These are phyloP conservation scores for Sporobolomyces phaffii DNA, from an alignment of 768 basidiomycete genomes.

Conservation along the genomic window DNA sequence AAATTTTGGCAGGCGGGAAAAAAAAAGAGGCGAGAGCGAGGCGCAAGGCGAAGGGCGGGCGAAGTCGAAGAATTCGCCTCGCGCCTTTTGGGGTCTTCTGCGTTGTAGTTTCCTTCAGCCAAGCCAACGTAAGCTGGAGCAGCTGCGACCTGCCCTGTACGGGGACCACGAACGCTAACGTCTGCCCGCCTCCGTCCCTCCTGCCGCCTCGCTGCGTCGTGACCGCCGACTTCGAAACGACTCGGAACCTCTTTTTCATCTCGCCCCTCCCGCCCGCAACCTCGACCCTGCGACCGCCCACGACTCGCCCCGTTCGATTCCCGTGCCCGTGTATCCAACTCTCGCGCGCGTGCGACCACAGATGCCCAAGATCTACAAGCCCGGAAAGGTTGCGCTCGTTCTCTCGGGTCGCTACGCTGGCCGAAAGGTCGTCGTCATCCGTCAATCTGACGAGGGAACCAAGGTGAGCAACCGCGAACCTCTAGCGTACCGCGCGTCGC, in stretches of 20 bases:
- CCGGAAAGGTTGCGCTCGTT: slow-evolving; percentile 49
- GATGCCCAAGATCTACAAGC: slow-evolving; percentile 50
- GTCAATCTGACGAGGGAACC: slow-evolving; percentile 92
- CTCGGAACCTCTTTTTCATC: neutral
- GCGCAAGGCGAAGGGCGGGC: neutral
- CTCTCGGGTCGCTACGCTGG: slow-evolving; percentile 84
- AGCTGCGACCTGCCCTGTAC: too few relatives aligned
- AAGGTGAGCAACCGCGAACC: too few relatives aligned
- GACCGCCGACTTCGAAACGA: neutral
- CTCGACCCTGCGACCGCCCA: neutral
- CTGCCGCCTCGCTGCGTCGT: too few relatives aligned
- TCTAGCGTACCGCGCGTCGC: too few relatives aligned
- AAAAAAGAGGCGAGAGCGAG: neutral
- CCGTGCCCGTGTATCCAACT: neutral
- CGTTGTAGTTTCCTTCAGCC: slow-evolving; percentile 9
- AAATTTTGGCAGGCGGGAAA: neutral
- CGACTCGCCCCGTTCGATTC: neutral
- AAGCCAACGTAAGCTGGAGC: slow-evolving; percentile 1
- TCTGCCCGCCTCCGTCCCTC: too few relatives aligned
- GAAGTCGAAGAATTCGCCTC: neutral
- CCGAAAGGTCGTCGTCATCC: slow-evolving; percentile 98
- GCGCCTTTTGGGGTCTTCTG: neutral
- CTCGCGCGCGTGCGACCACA: neutral
- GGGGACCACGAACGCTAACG: too few relatives aligned
- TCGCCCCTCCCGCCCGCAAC: neutral